Evolutionary conservation across 768 basidiomycete genomes (phyloP).

Genomic region (Phylloporus rhodoxanthus): DNA sequence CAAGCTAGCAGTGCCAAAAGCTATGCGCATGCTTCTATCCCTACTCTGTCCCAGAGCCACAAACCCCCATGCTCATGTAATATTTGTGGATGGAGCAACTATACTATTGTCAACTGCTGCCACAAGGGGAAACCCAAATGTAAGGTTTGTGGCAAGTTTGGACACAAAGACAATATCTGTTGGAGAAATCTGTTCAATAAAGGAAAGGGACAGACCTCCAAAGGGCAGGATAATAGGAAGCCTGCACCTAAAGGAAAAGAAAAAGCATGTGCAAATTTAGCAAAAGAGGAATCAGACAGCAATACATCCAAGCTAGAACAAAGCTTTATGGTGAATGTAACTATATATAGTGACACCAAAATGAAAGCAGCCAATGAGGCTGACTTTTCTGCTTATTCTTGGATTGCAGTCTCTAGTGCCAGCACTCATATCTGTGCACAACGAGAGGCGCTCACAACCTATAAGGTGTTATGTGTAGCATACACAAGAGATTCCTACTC

Average conservation of each 20-base stretch:
- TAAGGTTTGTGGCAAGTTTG: not conserved
- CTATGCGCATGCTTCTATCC: no score
- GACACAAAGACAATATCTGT: not conserved
- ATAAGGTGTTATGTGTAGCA: not conserved
- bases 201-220: not conserved
- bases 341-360: not conserved
- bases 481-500: no score
- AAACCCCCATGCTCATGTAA: no score
- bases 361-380: not conserved
- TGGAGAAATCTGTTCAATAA: not conserved
- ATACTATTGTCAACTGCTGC: not conserved
- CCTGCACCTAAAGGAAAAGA: not conserved
- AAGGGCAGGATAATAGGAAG: no score
- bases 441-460: not conserved
- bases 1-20: no score
- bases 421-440: slow-evolving; percentile 7
- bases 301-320: not conserved
- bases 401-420: slow-evolving; percentile 1
- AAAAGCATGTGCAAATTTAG: not conserved
- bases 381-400: slow-evolving; percentile 2
- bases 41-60: no score
- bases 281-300: not conserved
- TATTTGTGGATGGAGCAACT: no score
- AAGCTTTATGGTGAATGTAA: not conserved
- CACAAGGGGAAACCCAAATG: slow-evolving; percentile 1